Evolutionary conservation across 1,284 basidiomycete species (phyloP).

Genomic region (Puccinia hordei): DNA sequence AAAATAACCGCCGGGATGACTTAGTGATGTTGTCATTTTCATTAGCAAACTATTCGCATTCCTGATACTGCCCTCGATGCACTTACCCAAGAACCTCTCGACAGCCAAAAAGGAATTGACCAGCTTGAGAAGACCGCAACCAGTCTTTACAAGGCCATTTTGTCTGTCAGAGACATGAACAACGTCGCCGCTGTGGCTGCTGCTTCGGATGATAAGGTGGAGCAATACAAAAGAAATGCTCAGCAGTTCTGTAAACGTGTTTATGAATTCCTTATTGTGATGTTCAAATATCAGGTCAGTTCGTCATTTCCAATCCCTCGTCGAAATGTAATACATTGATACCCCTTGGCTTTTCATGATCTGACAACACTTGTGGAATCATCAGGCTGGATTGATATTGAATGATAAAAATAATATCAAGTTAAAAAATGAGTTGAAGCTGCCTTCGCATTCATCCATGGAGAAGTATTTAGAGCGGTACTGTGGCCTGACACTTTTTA

Average conservation of each 20-base stretch:
- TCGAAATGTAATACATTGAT: too few relatives aligned
- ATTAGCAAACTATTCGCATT: slow-evolving; percentile 88
- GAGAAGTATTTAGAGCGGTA: slow-evolving; percentile 83
- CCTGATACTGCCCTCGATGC: slow-evolving; percentile 72
- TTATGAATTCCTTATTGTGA: slow-evolving; percentile 82
- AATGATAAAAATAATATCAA: slow-evolving; percentile 57
- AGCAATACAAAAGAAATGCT: slow-evolving; percentile 84
- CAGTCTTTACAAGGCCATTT: slow-evolving; percentile 90
- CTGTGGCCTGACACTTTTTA: slow-evolving; percentile 83
- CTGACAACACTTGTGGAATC: slow-evolving; percentile 60
- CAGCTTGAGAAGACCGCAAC: slow-evolving; percentile 79
- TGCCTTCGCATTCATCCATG: slow-evolving; percentile 71
- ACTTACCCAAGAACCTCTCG: slow-evolving; percentile 81
- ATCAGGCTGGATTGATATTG: slow-evolving; percentile 60
- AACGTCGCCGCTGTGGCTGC: slow-evolving; percentile 61
- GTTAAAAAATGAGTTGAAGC: slow-evolving; percentile 55
- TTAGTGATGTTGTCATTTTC: background rate
- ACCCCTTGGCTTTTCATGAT: background rate
- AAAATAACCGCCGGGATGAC: background rate
- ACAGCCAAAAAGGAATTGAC: slow-evolving; percentile 73
- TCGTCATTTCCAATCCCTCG: background rate
- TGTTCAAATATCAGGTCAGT: slow-evolving; percentile 78
- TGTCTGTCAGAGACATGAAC: slow-evolving; percentile 88
- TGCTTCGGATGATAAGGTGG: slow-evolving; percentile 68
- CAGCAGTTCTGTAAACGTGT: slow-evolving; percentile 87